Evolutionary conservation across 805 yeast species (phyloP).

Genomic region (Ogataea salicorniae): DNA sequence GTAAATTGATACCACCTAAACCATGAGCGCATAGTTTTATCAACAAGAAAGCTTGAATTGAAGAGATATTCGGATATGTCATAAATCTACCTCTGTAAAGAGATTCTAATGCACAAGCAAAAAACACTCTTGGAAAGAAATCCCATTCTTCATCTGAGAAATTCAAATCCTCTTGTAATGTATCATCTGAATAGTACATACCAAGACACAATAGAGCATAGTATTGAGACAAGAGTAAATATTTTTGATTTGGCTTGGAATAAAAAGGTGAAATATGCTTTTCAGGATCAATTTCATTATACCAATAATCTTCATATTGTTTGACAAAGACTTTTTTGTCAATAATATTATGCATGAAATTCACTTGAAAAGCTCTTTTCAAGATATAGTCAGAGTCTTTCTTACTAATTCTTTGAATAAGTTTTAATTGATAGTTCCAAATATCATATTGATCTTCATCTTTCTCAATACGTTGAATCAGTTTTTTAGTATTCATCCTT

Average conservation of each 20-base stretch:
- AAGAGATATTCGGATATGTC: slow-evolving; percentile 24
- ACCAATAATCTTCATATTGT: slow-evolving; percentile 46
- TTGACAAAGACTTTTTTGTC: slow-evolving; percentile 56
- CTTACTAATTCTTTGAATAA: slow-evolving; percentile 14
- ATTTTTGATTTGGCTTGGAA: slow-evolving; percentile 22
- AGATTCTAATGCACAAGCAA: slow-evolving; percentile 29
- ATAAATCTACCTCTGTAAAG: slow-evolving; percentile 30
- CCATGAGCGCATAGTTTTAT: slow-evolving; percentile 26
- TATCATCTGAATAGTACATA: slow-evolving; percentile 23
- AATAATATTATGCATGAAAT: slow-evolving; percentile 43
- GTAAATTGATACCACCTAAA: slow-evolving; percentile 28
- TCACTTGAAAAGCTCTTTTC: slow-evolving; percentile 16
- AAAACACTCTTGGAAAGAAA: slow-evolving; percentile 25
- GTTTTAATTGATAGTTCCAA: slow-evolving; percentile 25
- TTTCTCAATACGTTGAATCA: slow-evolving; percentile 5
- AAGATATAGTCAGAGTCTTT: slow-evolving; percentile 19
- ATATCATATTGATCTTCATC: slow-evolving; percentile 21
- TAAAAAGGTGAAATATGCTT: slow-evolving; percentile 26
- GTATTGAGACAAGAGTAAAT: slow-evolving; percentile 27
- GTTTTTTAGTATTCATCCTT: slow-evolving; percentile 7
- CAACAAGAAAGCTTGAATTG: slow-evolving; percentile 26
- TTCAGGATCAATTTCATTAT: slow-evolving; percentile 9
- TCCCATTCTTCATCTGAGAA: slow-evolving; percentile 24
- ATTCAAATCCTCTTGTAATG: slow-evolving; percentile 16
- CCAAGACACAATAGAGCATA: slow-evolving; percentile 30